Base-by-base conservation (phyloP, 495 filamentous ascomycete genomes). In the Aspergillus sclerotioniger region DNA sequence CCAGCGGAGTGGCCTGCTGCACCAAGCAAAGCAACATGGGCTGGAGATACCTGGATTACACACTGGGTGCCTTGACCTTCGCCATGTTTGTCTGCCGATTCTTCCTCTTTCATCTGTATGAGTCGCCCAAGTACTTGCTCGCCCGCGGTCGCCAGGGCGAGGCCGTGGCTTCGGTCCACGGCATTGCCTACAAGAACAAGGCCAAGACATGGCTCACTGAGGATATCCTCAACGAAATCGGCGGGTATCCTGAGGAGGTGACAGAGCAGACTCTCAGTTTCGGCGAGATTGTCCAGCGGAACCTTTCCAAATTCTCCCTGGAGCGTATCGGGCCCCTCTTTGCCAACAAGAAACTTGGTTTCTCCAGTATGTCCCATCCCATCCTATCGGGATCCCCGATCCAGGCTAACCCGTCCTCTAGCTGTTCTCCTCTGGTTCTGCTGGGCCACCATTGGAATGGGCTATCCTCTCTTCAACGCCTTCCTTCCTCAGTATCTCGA, bases 91-190 rank as follows among this genome's bases (percentile, higher is more conserved):
- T 85, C 46, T 69, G 84, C 29, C 88, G 90, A 7, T 91, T 92
- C 73, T 79, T 89, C 59, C 73, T 84, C 51, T 95, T 95, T 72
- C 85, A 86, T 35, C 81, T 95, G 16, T 90, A 83, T 67, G 90
- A 94, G 70, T 90, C 86, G 7, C 90, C 90, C 21, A 95, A 93
- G 70, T 92, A 82, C 64, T 68, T 92, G 32, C 86, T 93, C 67
- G 85, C 85, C 3, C 81, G 84, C 43, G 89, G 88, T 3, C 75
- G 80, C 19, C 87, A 92, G 61, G 80, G 82, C n/a, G 82, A 89
- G 39, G 90, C 90, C 17, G 89, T 91, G 10, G 76, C 80, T 12
- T 76, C 88, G 8, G 83, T 92, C 2, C 86, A 89, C 53, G 80
- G 78, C 8, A 79, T 84, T 17, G 81, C 81, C 2, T 76, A 81